Evolutionary conservation across 2,329 filamentous ascomycete species (phyloP).

Genomic region (Colletotrichum tabaci): DNA sequence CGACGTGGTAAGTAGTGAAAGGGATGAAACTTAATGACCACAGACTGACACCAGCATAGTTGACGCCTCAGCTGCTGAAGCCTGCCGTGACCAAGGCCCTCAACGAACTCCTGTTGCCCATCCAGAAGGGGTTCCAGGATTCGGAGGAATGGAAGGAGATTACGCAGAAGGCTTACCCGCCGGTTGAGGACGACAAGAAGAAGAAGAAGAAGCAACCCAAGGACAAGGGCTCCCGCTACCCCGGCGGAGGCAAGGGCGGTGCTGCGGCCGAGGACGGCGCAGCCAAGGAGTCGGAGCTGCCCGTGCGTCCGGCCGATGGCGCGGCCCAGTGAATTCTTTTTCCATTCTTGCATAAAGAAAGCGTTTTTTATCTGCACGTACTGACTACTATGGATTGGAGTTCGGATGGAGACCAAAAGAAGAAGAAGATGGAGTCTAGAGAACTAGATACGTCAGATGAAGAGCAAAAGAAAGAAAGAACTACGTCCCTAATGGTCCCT

Average conservation of each 20-base stretch:
- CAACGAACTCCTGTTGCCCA: constrained; percentile 81
- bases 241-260: constrained; percentile 54
- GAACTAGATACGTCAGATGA: constrained; percentile 39
- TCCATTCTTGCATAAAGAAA: constrained; percentile 24
- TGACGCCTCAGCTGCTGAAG: constrained; percentile 91
- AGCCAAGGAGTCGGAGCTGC: constrained; percentile 39
- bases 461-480: constrained; percentile 27
- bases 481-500: not conserved
- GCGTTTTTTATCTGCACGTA: constrained; percentile 35
- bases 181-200: constrained; percentile 66
- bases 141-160: constrained; percentile 84
- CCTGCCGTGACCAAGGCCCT: constrained; percentile 84
- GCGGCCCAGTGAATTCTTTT: constrained; percentile 25
- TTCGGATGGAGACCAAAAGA: constrained; percentile 39
- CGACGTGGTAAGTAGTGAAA: constrained; percentile 67
- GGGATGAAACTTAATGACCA: not conserved
- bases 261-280: constrained; percentile 34
- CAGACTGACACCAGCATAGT: constrained; percentile 51
- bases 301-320: constrained; percentile 35
- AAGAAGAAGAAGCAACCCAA: constrained; percentile 86
- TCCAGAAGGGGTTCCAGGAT: constrained; percentile 79
- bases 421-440: constrained; percentile 37
- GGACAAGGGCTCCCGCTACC: constrained; percentile 79
- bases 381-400: constrained; percentile 38
- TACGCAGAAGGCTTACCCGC: constrained; percentile 85